Evolutionary conservation across 2,329 filamentous ascomycete species (phyloP).

Genomic region (Simplicillium sp.): DNA sequence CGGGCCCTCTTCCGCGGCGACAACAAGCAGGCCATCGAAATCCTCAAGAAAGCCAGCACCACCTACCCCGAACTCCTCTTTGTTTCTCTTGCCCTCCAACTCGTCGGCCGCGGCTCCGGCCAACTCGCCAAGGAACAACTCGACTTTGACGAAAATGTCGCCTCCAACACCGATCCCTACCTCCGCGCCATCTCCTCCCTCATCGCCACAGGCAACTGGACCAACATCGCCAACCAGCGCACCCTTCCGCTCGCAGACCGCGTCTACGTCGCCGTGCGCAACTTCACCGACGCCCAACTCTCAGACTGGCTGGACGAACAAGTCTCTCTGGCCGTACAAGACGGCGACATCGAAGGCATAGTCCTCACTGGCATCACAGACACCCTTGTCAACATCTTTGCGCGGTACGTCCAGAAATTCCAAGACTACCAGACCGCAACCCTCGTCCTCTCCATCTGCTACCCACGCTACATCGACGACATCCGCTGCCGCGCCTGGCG

Average conservation of each 20-base stretch:
- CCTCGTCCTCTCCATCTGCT: constrained; percentile 63
- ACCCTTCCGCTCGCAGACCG: constrained; percentile 69
- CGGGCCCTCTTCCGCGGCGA: constrained; percentile 67
- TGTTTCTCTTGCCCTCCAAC: constrained; percentile 56
- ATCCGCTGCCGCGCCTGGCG: constrained; percentile 68
- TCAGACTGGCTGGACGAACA: constrained; percentile 60
- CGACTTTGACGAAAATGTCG: constrained; percentile 48
- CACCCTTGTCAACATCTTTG: constrained; percentile 62
- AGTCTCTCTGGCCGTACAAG: constrained; percentile 48
- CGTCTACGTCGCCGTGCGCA: constrained; percentile 61
- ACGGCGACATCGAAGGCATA: constrained; percentile 68
- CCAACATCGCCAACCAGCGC: constrained; percentile 60
- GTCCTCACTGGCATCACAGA: constrained; percentile 71
- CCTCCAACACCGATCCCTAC: constrained; percentile 65
- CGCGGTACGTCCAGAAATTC: constrained; percentile 66
- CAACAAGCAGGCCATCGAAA: constrained; percentile 56
- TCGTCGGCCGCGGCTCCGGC: constrained; percentile 42
- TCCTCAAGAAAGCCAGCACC: constrained; percentile 58
- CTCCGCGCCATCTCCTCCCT: constrained; percentile 70
- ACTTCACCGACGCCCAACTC: constrained; percentile 52
- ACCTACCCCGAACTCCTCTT: constrained; percentile 57
- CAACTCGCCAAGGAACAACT: constrained; percentile 37
- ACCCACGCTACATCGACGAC: constrained; percentile 69
- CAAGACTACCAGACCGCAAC: constrained; percentile 73
- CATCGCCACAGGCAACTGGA: constrained; percentile 70